phyloP scores from a whole-genome alignment of 257 asterid species.

The Salvia rosmarinus region DNA sequence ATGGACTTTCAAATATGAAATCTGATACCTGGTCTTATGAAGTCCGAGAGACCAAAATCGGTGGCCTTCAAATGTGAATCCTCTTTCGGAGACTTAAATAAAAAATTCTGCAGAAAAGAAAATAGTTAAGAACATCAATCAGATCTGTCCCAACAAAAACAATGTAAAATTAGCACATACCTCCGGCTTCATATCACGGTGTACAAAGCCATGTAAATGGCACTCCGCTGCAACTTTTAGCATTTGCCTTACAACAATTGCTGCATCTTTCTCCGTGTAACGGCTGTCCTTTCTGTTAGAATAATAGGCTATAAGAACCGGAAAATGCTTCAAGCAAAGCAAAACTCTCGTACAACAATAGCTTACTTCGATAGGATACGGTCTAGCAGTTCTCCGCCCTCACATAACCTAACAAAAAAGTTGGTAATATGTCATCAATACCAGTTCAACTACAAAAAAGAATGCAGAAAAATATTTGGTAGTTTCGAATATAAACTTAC shows the following conservation, averaged over 20 bases:
- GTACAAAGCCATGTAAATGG: conserved; percentile 97
- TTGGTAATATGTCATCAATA: conserved; percentile 28
- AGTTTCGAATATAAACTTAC: conserved; percentile 54
- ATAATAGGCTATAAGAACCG: conserved; percentile 35
- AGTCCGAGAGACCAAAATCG: conserved; percentile 98
- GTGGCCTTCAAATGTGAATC: conserved; percentile 94
- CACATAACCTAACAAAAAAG: conserved; percentile 68
- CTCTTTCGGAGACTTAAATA: conserved; percentile 82
- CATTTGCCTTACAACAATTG: conserved; percentile 95
- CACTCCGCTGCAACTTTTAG: conserved; percentile 98
- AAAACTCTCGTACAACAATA: not conserved
- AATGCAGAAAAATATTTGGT: conserved; percentile 1
- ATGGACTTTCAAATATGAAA: no score
- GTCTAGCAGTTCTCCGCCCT: conserved; percentile 97
- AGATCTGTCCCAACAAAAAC: conserved; percentile 20
- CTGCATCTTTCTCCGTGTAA: conserved; percentile 98
- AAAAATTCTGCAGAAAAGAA: conserved; percentile 67
- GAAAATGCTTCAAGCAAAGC: conserved; percentile 25
- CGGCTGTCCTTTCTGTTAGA: conserved; percentile 94
- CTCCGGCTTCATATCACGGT: conserved; percentile 99
- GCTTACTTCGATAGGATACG: conserved; percentile 92
- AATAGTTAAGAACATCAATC: conserved; percentile 30
- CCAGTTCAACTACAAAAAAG: conserved; percentile 15
- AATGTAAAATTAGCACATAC: conserved; percentile 41
- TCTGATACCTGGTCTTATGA: conserved; percentile 94